Evolutionary conservation across 768 basidiomycete genomes (phyloP).

Genomic region (Boletus pseudo-olivaceus): DNA sequence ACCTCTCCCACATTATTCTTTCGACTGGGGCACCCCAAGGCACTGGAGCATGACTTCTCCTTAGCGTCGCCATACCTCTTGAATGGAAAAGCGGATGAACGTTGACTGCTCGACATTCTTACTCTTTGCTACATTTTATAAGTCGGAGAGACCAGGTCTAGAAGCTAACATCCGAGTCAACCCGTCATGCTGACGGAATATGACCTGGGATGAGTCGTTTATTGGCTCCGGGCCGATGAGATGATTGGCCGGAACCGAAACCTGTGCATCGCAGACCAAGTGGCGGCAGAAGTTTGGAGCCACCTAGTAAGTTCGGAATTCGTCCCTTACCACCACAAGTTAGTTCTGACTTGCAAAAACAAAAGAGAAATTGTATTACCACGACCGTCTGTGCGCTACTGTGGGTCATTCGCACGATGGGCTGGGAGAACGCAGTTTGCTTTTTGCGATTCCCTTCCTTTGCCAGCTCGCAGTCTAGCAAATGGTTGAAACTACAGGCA

Average conservation of each 20-base stretch:
- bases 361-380: too few species aligned
- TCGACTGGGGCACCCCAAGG: constrained; percentile 8
- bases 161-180: constrained; percentile 9
- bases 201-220: constrained; percentile 18
- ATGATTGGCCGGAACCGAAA: not conserved
- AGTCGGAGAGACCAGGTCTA: not conserved
- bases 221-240: not conserved
- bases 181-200: not conserved
- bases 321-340: too few species aligned
- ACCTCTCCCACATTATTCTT: constrained; percentile 8
- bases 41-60: constrained; percentile 8
- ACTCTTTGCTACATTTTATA: constrained; percentile 12
- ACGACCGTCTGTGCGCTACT: not conserved
- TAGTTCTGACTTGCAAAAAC: too few species aligned
- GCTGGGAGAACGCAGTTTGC: not conserved
- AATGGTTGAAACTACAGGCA: constrained; percentile 13
- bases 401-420: not conserved
- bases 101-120: not conserved
- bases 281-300: too few species aligned
- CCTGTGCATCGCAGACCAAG: not conserved
- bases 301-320: too few species aligned
- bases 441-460: not conserved
- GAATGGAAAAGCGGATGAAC: not conserved
- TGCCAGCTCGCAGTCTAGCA: not conserved
- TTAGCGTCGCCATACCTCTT: constrained; percentile 19